Percentiles rank a stretch among this genome's conserved stretches.
These are phyloP conservation scores for Halenospora varia DNA, from an alignment of 495 filamentous ascomycete species.

Conservation along the genomic window DNA sequence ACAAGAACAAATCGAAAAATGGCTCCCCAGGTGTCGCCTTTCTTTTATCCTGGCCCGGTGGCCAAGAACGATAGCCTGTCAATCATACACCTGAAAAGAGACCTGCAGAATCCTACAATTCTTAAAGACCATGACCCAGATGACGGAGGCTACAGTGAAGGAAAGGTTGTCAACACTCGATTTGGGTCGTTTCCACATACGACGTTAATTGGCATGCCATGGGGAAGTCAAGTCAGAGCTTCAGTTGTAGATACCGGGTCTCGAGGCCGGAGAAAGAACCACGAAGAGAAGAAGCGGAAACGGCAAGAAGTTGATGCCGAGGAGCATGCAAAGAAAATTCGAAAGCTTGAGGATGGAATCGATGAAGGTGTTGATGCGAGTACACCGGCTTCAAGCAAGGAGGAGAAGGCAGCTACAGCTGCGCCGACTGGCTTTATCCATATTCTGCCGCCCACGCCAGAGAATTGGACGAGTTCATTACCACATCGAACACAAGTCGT, in stretches of 20 bases:
- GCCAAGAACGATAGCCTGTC: slow-evolving; percentile 58
- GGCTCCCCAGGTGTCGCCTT: slow-evolving; percentile 52
- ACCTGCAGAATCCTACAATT: slow-evolving; percentile 71
- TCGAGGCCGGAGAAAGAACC: slow-evolving; percentile 55
- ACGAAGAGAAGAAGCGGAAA: slow-evolving; percentile 51
- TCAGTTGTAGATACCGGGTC: slow-evolving; percentile 89
- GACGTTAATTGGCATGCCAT: slow-evolving; percentile 75
- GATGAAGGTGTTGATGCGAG: slow-evolving; percentile 15
- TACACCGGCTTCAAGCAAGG: slow-evolving; percentile 15
- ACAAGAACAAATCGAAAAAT: slow-evolving; percentile 10
- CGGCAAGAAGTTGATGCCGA: slow-evolving; percentile 33
- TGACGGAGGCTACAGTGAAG: slow-evolving; percentile 70
- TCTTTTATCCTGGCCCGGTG: slow-evolving; percentile 58
- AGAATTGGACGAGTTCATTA: slow-evolving; percentile 85
- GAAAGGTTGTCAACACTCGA: slow-evolving; percentile 83
- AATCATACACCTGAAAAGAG: slow-evolving; percentile 79
- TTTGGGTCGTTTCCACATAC: slow-evolving; percentile 94
- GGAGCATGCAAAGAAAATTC: slow-evolving; percentile 19
- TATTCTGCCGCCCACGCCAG: slow-evolving; percentile 84
- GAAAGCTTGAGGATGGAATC: slow-evolving; percentile 22
- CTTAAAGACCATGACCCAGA: slow-evolving; percentile 56
- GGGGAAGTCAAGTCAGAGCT: slow-evolving; percentile 87
- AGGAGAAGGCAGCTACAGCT: slow-evolving; percentile 38
- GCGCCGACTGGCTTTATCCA: slow-evolving; percentile 85
- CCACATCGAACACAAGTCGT: slow-evolving; percentile 97